Evolutionary conservation across 2,329 filamentous ascomycete genomes (phyloP).

Genomic region (Blastomyces gilchristii): DNA sequence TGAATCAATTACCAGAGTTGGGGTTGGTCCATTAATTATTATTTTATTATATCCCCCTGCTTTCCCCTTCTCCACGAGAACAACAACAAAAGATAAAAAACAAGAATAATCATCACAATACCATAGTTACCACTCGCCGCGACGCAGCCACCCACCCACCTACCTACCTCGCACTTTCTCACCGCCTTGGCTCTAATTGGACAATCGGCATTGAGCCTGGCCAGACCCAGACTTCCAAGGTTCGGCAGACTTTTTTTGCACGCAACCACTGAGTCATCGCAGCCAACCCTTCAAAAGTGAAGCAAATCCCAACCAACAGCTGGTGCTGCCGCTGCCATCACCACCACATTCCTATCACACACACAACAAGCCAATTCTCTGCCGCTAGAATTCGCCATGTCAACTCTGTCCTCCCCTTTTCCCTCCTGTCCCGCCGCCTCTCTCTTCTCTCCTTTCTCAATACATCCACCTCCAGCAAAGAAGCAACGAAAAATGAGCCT

Average conservation of each 20-base stretch:
- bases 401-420: neutral
- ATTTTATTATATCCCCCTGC: too few species aligned
- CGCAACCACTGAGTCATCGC: neutral
- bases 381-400: neutral
- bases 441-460: slow-evolving; percentile 17
- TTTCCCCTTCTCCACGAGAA: too few species aligned
- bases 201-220: neutral
- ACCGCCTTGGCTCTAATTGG: neutral
- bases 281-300: neutral
- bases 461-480: slow-evolving; percentile 26
- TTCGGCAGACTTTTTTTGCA: neutral
- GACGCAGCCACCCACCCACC: neutral
- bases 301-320: neutral
- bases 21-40: too few species aligned
- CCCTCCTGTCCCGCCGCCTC: neutral
- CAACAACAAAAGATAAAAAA: too few species aligned
- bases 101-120: too few species aligned
- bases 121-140: neutral
- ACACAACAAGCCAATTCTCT: neutral
- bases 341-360: neutral
- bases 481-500: slow-evolving; percentile 86
- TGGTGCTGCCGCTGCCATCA: too few species aligned
- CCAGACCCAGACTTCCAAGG: neutral
- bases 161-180: neutral
- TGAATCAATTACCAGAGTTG: neutral